A percentile compares a stretch with the other conserved stretches of the same genome.
These are phyloP conservation scores for Zangia roseola DNA, from an alignment of 768 basidiomycete genomes.

Conservation along the genomic window DNA sequence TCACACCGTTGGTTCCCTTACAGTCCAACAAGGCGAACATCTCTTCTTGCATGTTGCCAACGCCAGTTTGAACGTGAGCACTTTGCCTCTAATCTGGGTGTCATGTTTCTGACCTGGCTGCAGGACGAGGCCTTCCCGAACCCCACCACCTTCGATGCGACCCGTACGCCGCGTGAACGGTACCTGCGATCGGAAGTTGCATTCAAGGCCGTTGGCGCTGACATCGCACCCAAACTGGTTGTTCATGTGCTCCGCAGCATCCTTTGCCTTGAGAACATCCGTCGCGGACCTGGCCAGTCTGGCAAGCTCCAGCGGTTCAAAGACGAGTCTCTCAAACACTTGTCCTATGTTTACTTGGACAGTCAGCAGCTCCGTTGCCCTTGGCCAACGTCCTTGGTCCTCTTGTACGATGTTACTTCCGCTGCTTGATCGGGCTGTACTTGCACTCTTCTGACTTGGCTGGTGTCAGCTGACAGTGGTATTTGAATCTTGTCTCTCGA, in stretches of 20 bases:
- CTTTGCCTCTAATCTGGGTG: neutral
- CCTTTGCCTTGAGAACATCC: conserved; percentile 54
- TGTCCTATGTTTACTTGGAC: conserved; percentile 57
- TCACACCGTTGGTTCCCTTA: conserved; percentile 40
- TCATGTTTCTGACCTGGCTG: neutral
- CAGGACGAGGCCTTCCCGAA: conserved; percentile 55
- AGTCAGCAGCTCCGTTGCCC: conserved; percentile 47
- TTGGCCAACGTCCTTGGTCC: conserved; percentile 67
- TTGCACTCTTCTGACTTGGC: neutral
- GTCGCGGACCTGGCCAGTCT: conserved; percentile 67
- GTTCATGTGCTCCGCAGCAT: conserved; percentile 63
- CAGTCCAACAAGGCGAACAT: conserved; percentile 46
- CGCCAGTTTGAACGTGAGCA: conserved; percentile 58
- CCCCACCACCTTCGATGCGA: conserved; percentile 43
- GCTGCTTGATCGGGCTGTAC: conserved; percentile 12
- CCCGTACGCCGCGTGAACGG: conserved; percentile 42
- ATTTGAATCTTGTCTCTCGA: neutral
- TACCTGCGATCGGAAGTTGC: conserved; percentile 50
- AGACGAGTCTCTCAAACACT: conserved; percentile 45
- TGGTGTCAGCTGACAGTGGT: neutral
- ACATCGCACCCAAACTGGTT: conserved; percentile 58
- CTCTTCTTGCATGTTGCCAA: conserved; percentile 62
- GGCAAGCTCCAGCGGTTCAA: conserved; percentile 62
- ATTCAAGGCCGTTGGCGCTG: conserved; percentile 49
- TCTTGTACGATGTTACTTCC: conserved; percentile 39